These are phyloP conservation scores for Trichoderma arundinaceum DNA, from an alignment of 2,329 filamentous ascomycete genomes.

Conservation along the genomic window DNA sequence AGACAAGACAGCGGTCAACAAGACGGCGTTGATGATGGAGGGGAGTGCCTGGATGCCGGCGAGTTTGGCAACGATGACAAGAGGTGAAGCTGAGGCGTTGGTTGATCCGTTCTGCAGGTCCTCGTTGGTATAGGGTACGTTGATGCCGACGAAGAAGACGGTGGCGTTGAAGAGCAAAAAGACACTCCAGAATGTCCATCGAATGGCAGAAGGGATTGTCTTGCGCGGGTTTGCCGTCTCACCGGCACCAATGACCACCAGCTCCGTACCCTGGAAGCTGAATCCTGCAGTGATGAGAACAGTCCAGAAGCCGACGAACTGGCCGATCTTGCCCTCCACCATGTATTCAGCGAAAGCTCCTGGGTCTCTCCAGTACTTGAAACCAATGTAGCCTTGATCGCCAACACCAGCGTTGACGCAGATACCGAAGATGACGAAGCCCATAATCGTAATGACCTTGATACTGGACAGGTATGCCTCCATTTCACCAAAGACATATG, in stretches of 20 bases:
- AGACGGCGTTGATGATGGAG: slow-evolving; percentile 76
- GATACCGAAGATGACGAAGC: slow-evolving; percentile 78
- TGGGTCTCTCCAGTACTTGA: slow-evolving; percentile 71
- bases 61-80: slow-evolving; percentile 64
- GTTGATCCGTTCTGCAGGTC: slow-evolving; percentile 57
- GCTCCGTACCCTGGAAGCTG: slow-evolving; percentile 74
- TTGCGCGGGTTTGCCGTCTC: slow-evolving; percentile 75
- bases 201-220: slow-evolving; percentile 74
- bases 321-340: slow-evolving; percentile 58
- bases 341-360: slow-evolving; percentile 71
- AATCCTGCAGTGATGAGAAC: slow-evolving; percentile 73
- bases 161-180: slow-evolving; percentile 69
- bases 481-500: slow-evolving; percentile 75
- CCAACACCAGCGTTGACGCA: slow-evolving; percentile 76
- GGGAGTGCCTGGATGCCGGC: slow-evolving; percentile 69
- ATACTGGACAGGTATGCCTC: slow-evolving; percentile 80
- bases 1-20: slow-evolving; percentile 78
- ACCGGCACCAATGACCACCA: slow-evolving; percentile 78
- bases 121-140: slow-evolving; percentile 67
- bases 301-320: slow-evolving; percentile 73
- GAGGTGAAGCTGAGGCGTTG: slow-evolving; percentile 68
- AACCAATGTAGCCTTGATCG: slow-evolving; percentile 73
- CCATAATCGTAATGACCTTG: slow-evolving; percentile 76
- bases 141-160: slow-evolving; percentile 73
- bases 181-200: slow-evolving; percentile 77